Conservation (phyloP, 1,139 yeast genomes). For the Entelexis paramagnoliae region DNA sequence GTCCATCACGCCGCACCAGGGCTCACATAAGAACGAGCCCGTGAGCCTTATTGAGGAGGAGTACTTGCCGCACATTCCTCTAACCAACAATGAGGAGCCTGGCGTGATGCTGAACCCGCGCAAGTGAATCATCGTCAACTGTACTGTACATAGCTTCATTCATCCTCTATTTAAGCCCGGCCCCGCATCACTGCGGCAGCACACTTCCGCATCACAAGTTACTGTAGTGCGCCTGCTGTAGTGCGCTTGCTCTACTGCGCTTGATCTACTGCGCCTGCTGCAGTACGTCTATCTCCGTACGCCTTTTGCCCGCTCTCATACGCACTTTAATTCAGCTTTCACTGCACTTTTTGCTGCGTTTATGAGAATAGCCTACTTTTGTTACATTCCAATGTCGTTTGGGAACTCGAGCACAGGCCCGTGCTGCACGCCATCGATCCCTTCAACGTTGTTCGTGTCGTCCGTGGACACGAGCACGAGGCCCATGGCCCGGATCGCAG, state of each 20-base stretch:
- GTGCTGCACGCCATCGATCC: slow-evolving; percentile 55
- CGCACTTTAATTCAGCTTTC: too few relatives aligned
- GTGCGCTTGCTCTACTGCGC: too few relatives aligned
- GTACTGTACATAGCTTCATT: slow-evolving; percentile 3
- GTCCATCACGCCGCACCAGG: slow-evolving; percentile 29
- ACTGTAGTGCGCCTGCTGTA: too few relatives aligned
- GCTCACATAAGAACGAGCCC: slow-evolving; percentile 23
- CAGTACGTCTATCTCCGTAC: too few relatives aligned
- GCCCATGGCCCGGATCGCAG: slow-evolving; percentile 69
- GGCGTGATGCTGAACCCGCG: slow-evolving; percentile 11
- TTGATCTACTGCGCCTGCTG: too few relatives aligned
- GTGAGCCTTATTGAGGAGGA: slow-evolving; percentile 32
- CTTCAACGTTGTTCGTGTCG: slow-evolving; percentile 24
- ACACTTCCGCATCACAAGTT: too few relatives aligned
- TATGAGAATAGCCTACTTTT: not conserved
- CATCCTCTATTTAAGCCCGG: too few relatives aligned
- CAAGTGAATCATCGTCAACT: not conserved
- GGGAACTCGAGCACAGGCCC: slow-evolving; percentile 28
- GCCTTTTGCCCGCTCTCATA: too few relatives aligned
- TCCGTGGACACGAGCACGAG: slow-evolving; percentile 62
- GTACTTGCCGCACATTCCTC: slow-evolving; percentile 30
- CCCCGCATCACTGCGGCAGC: too few relatives aligned
- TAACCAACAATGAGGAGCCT: slow-evolving; percentile 19
- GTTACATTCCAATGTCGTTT: slow-evolving; percentile 18
- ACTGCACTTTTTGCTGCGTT: not conserved